Conservation (phyloP, 2,329 filamentous ascomycete genomes). For the Fusarium floridanum region DNA sequence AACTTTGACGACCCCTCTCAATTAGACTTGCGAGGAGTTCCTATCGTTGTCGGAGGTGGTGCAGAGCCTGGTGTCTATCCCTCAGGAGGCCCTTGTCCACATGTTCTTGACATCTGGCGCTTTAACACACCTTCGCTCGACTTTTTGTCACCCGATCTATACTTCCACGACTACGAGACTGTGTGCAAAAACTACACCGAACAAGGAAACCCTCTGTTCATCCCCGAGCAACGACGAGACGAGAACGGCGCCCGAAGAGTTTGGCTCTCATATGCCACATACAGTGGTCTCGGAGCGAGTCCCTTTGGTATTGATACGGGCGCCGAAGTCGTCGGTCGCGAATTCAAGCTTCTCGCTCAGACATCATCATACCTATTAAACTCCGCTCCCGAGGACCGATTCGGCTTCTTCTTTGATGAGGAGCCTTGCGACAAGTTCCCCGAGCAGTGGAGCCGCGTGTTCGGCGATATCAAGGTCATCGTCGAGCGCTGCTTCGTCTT, state of each 20-base stretch:
- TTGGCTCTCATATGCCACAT: conserved; percentile 57
- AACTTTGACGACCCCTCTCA: conserved; percentile 50
- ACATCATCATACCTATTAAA: conserved; percentile 46
- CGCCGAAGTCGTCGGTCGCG: conserved; percentile 46
- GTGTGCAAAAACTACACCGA: conserved; percentile 60
- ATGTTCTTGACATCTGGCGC: conserved; percentile 56
- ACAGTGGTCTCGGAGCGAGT: conserved; percentile 53
- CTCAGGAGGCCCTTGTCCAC: conserved; percentile 51
- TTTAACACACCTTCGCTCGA: conserved; percentile 57
- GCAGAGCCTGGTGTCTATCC: conserved; percentile 53
- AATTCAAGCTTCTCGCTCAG: conserved; percentile 50
- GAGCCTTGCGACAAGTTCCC: conserved; percentile 36
- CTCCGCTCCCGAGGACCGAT: conserved; percentile 48
- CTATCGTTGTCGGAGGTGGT: conserved; percentile 53
- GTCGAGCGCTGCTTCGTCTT: conserved; percentile 57
- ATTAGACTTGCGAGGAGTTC: conserved; percentile 50
- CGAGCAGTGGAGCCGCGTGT: conserved; percentile 46
- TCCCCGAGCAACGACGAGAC: conserved; percentile 65
- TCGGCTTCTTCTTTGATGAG: conserved; percentile 57
- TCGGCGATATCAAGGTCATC: conserved; percentile 52
- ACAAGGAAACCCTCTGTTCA: conserved; percentile 60
- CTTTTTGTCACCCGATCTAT: conserved; percentile 62
- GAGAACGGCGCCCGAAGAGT: conserved; percentile 58
- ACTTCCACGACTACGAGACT: conserved; percentile 61
- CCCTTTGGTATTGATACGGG: conserved; percentile 58